A percentile compares a stretch with the other conserved stretches of the same genome.
These are phyloP conservation scores for Pseudogymnoascus sp. DNA, from an alignment of 2,329 filamentous ascomycete genomes.

Conservation along the genomic window DNA sequence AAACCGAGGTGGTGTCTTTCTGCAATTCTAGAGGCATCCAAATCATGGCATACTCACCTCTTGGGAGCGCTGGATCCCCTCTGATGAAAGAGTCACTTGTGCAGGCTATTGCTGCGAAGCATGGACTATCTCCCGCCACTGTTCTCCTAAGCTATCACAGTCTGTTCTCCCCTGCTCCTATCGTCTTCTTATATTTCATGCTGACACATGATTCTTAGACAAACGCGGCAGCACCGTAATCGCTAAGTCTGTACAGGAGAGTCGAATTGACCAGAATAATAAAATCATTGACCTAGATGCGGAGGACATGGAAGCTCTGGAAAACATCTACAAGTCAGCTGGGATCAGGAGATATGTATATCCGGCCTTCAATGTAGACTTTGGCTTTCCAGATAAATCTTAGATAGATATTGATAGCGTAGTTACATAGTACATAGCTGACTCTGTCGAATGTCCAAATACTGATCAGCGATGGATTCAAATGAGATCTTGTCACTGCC, in stretches of 20 bases:
- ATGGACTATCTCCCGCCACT: conserved; percentile 49
- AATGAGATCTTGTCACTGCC: not conserved
- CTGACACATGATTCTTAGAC: conserved; percentile 7
- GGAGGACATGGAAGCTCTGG: conserved; percentile 49
- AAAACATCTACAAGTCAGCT: conserved; percentile 39
- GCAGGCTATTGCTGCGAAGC: conserved; percentile 48
- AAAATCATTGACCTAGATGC: conserved; percentile 56
- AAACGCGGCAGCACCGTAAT: conserved; percentile 56
- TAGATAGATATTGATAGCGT: not conserved
- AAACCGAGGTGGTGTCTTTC: conserved; percentile 61
- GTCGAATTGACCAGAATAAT: conserved; percentile 61
- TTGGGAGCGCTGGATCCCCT: conserved; percentile 53
- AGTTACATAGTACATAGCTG: not conserved
- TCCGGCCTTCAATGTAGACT: conserved; percentile 58
- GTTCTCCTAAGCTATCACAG: conserved; percentile 65
- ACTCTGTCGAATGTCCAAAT: not conserved
- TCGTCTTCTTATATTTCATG: conserved; percentile 3
- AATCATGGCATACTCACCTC: conserved; percentile 58
- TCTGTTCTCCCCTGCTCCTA: conserved; percentile 32
- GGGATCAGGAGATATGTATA: conserved; percentile 54
- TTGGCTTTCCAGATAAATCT: conserved; percentile 57
- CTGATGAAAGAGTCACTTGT: conserved; percentile 47
- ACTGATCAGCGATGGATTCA: not conserved
- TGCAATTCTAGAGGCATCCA: conserved; percentile 61
- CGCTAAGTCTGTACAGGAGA: conserved; percentile 61